These are phyloP conservation scores for Barnettozyma populi DNA, from an alignment of 805 yeast genomes.

Conservation along the genomic window DNA sequence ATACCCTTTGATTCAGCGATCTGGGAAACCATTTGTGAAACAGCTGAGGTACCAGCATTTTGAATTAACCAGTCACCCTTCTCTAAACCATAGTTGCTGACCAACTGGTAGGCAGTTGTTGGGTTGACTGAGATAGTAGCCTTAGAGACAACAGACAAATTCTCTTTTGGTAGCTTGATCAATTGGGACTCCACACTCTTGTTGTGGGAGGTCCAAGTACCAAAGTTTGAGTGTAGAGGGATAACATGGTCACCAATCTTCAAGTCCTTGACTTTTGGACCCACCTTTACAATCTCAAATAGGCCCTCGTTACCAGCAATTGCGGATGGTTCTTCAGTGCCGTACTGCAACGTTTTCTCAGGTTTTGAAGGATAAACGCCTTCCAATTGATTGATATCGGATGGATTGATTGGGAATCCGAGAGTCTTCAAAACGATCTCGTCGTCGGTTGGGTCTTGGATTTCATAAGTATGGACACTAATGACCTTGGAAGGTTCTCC, in stretches of 20 bases:
- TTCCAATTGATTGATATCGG: slow-evolving; percentile 78
- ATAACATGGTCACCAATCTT: slow-evolving; percentile 82
- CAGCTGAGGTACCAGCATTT: slow-evolving; percentile 95
- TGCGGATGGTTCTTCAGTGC: slow-evolving; percentile 62
- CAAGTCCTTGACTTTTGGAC: slow-evolving; percentile 43
- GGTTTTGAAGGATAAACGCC: slow-evolving; percentile 86
- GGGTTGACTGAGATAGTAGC: slow-evolving; percentile 94
- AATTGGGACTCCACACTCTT: slow-evolving; percentile 47
- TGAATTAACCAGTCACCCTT: slow-evolving; percentile 84
- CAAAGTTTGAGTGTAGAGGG: slow-evolving; percentile 71
- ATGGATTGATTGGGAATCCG: slow-evolving; percentile 86
- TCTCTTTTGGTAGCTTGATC: slow-evolving; percentile 45
- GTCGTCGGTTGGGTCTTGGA: slow-evolving; percentile 40
- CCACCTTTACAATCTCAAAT: slow-evolving; percentile 75
- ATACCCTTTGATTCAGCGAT: slow-evolving; percentile 72
- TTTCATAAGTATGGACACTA: slow-evolving; percentile 44
- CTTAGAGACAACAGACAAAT: slow-evolving; percentile 51
- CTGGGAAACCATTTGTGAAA: slow-evolving; percentile 88
- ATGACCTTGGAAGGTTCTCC: slow-evolving; percentile 62
- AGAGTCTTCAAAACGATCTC: slow-evolving; percentile 60
- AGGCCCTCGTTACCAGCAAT: slow-evolving; percentile 94
- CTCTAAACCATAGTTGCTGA: slow-evolving; percentile 49
- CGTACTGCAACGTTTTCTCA: slow-evolving; percentile 43
- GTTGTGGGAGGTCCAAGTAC: slow-evolving; percentile 91
- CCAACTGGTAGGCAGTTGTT: slow-evolving; percentile 84